Base-by-base conservation (phyloP, 768 basidiomycete genomes). In the Kwoniella mangroviensis region DNA sequence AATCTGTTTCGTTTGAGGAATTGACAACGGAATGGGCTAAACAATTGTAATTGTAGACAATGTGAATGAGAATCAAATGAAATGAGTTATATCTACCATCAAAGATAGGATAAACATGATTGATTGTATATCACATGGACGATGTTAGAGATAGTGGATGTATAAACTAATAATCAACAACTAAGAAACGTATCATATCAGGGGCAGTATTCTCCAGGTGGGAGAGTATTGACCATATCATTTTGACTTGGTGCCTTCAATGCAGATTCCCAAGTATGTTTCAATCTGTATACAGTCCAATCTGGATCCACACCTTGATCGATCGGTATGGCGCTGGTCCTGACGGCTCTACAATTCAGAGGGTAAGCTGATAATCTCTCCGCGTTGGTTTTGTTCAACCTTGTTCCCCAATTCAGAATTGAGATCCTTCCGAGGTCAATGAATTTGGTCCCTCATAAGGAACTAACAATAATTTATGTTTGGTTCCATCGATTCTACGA, bases 1-100 rank as follows among this genome's bases (percentile, higher is more conserved):
- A 54, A 28, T 22, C 28, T 11, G 43, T 55, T 34, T 55, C 63
- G 28, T 65, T 55, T 21, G 63, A 65, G 49, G 28, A 65, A 53
- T 43, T 55, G 28, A 12, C 22, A 24, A 52, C 28, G 22, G 17
- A 65, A 17, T 51, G 9, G 12, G 42, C 22, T 15, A 10, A 42
- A 17, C 22, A 51, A 62, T 13, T 34, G 34, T 34, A 51, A 62
- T 13, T 34, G 34, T 34, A 34, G 34, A 34, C 34, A 34, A 34
- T 34, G 34, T 34, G 34, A 34, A 34, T 6, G 34, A 34, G 4
- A 34, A 6, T 34, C 34, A 34, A 6, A 34, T 4, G 34, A 34
- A 34, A 34, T 34, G 34, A 34, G 6, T 34, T 34, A 34, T 34
- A 34, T 34, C 34, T 7, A 34, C 34, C 34, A 34, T 34, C 34